Conservation (phyloP, 305 asterid genomes). For the Fraxinus albicans region DNA sequence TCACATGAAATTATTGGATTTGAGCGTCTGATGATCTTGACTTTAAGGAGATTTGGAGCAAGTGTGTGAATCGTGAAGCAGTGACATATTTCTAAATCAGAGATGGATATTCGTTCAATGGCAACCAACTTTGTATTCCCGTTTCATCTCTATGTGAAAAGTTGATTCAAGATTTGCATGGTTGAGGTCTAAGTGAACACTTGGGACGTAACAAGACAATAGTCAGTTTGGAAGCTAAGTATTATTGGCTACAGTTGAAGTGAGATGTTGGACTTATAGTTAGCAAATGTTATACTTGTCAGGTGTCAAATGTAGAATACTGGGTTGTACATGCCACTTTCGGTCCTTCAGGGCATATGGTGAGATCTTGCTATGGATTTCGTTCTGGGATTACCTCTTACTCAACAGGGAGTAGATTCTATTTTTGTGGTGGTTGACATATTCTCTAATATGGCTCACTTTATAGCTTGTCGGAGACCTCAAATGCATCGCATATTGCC, state of each 20-base stretch:
- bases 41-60: neutral
- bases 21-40: neutral
- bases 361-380: neutral
- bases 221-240: neutral
- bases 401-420: neutral
- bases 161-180: neutral
- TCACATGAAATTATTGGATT: no score
- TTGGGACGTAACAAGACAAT: neutral
- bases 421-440: neutral
- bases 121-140: neutral
- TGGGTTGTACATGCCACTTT: neutral
- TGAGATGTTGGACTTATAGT: neutral
- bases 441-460: neutral
- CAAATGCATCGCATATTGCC: neutral
- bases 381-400: neutral
- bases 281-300: no score
- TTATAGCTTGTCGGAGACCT: neutral
- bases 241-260: no score
- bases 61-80: neutral
- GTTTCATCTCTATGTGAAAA: neutral
- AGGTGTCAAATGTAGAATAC: neutral
- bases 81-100: neutral
- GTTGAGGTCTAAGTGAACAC: neutral
- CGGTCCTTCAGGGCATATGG: neutral
- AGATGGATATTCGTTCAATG: neutral